Conservation (phyloP, 768 basidiomycete species). For the Psilocybe cyanescens region DNA sequence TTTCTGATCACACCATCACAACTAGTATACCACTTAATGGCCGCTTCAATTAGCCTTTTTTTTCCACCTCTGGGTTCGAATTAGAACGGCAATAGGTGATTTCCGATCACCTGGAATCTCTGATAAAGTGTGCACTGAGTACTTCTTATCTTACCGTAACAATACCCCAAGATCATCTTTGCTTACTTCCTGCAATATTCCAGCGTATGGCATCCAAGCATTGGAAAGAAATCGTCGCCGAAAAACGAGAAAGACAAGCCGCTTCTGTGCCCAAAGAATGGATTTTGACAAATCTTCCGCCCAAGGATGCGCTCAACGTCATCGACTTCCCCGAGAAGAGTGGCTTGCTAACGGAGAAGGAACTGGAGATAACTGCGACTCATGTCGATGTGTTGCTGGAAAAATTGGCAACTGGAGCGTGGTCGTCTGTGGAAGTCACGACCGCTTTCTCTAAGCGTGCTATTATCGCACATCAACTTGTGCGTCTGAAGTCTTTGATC, state of each 20-base stretch:
- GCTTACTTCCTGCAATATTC: neutral
- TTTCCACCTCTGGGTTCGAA: neutral
- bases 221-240: slow-evolving; percentile 58
- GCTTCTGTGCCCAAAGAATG: slow-evolving; percentile 68
- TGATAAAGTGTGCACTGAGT: neutral
- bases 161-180: neutral
- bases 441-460: slow-evolving; percentile 80
- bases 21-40: too few relatives aligned
- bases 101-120: neutral
- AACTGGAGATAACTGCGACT: slow-evolving; percentile 52
- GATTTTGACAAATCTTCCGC: slow-evolving; percentile 52
- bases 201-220: slow-evolving; percentile 23
- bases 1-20: too few relatives aligned
- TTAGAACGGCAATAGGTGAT: neutral
- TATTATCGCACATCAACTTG: slow-evolving; percentile 78
- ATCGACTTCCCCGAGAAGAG: slow-evolving; percentile 54
- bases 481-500: slow-evolving; percentile 33
- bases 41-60: too few relatives aligned
- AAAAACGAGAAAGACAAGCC: slow-evolving; percentile 57
- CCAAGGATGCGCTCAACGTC: slow-evolving; percentile 54
- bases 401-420: slow-evolving; percentile 55
- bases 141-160: neutral
- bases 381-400: slow-evolving; percentile 48
- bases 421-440: slow-evolving; percentile 71
- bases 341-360: slow-evolving; percentile 57